These are phyloP conservation scores for Xylaria bambusicola DNA, from an alignment of 495 filamentous ascomycete genomes.

Conservation along the genomic window DNA sequence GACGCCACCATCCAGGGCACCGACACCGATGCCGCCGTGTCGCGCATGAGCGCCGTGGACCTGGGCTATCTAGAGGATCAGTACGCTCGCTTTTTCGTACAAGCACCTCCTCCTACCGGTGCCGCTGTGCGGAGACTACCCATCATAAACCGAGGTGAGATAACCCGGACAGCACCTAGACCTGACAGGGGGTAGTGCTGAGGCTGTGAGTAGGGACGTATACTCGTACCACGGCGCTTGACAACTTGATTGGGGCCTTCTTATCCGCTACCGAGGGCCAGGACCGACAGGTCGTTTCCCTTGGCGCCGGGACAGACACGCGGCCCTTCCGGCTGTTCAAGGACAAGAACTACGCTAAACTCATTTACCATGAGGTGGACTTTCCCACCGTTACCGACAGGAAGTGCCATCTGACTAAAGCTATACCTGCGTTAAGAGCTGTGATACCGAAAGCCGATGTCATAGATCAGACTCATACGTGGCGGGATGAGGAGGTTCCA, in stretches of 20 bases:
- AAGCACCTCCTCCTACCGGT: slow-evolving; percentile 33
- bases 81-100: slow-evolving; percentile 69
- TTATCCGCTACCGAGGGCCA: slow-evolving; percentile 46
- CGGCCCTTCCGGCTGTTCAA: slow-evolving; percentile 71
- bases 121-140: slow-evolving; percentile 63
- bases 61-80: slow-evolving; percentile 85
- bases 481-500: slow-evolving; percentile 29
- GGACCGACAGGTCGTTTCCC: slow-evolving; percentile 82
- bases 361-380: slow-evolving; percentile 92
- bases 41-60: slow-evolving; percentile 82
- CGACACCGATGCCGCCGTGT: slow-evolving; percentile 87
- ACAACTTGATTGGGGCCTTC: slow-evolving; percentile 73
- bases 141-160: slow-evolving; percentile 87
- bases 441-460: slow-evolving; percentile 31
- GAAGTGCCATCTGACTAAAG: slow-evolving; percentile 52
- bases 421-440: slow-evolving; percentile 29
- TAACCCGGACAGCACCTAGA: slow-evolving; percentile 10
- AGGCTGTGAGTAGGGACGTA: slow-evolving; percentile 71
- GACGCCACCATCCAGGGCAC: slow-evolving; percentile 75
- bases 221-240: slow-evolving; percentile 84
- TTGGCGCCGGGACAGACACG: slow-evolving; percentile 94
- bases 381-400: slow-evolving; percentile 71
- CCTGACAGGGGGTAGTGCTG: slow-evolving; percentile 24
- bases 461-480: slow-evolving; percentile 26
- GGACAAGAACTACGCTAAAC: slow-evolving; percentile 28